Conservation (phyloP, 495 filamentous ascomycete species). For the Alectoria sarmentosa region DNA sequence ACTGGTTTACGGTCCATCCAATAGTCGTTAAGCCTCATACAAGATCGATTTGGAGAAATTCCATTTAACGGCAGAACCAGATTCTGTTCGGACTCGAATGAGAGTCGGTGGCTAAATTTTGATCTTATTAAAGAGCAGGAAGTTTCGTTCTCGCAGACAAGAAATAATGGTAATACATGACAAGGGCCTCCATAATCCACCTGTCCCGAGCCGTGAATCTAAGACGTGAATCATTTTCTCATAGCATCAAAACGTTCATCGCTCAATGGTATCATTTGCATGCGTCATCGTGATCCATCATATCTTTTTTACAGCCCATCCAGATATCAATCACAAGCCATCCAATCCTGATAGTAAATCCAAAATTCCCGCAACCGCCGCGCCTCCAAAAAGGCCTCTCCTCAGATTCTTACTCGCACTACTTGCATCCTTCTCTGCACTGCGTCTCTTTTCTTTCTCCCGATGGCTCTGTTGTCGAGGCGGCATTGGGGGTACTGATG, state of each 20-base stretch:
- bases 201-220: not conserved
- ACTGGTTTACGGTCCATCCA: not conserved
- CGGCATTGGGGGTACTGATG: constrained; percentile 4
- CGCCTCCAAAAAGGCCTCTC: constrained; percentile 37
- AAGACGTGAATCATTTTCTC: not conserved
- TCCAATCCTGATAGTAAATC: constrained; percentile 38
- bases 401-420: constrained; percentile 34
- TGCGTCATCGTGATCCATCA: not conserved
- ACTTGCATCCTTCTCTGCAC: constrained; percentile 15
- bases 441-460: constrained; percentile 18
- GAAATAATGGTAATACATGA: not conserved
- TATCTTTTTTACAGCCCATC: not conserved
- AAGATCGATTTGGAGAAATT: not conserved
- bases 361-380: constrained; percentile 40
- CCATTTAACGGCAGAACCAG: too few species aligned
- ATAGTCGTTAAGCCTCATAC: not conserved
- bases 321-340: constrained; percentile 19
- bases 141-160: not conserved
- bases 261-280: not conserved
- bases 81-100: too few species aligned
- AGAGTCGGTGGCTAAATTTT: too few species aligned
- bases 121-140: not conserved
- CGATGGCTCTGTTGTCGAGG: constrained; percentile 25
- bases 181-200: not conserved
- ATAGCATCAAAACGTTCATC: not conserved